phyloP scores from a whole-genome alignment of 768 basidiomycete genomes.

The Cystobasidium onofrii region DNA sequence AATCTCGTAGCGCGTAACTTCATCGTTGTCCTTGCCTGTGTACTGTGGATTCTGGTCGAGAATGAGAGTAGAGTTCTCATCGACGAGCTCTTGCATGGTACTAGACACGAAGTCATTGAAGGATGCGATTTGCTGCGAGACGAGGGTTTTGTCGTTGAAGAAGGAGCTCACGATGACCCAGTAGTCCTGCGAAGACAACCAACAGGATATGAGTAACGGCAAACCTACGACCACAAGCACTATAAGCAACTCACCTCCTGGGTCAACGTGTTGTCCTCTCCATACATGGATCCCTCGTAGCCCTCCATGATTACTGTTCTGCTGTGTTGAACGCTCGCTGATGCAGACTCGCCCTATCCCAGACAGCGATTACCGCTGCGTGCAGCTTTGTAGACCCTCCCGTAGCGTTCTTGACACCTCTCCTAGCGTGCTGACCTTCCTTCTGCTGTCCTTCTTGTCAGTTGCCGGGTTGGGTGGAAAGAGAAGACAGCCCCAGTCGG shows the following conservation, averaged over 20 bases:
- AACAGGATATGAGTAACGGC: too few species aligned
- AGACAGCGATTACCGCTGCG: too few species aligned
- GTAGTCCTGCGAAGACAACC: constrained; percentile 73
- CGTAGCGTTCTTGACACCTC: not conserved
- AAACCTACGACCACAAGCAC: too few species aligned
- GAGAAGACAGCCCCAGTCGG: not conserved
- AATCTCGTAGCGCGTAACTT: constrained; percentile 82
- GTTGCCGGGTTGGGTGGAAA: not conserved
- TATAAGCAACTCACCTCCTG: constrained; percentile 22
- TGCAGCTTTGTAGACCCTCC: too few species aligned
- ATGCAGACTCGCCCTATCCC: not conserved
- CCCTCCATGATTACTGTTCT: constrained; percentile 18
- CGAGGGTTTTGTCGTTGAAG: constrained; percentile 94
- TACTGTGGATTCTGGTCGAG: constrained; percentile 95
- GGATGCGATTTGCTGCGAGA: constrained; percentile 92
- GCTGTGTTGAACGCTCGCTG: not conserved
- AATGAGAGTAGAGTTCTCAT: constrained; percentile 90
- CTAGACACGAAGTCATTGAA: constrained; percentile 99
- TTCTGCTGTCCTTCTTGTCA: not conserved
- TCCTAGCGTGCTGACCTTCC: not conserved
- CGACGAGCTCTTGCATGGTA: constrained; percentile 98
- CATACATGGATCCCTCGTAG: constrained; percentile 30
- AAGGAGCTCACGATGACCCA: constrained; percentile 94
- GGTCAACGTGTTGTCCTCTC: constrained; percentile 11
- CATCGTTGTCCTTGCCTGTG: constrained; percentile 57